phyloP scores from a whole-genome alignment of 192 early-diverging fungal species.

The Coemansia sp. region DNA sequence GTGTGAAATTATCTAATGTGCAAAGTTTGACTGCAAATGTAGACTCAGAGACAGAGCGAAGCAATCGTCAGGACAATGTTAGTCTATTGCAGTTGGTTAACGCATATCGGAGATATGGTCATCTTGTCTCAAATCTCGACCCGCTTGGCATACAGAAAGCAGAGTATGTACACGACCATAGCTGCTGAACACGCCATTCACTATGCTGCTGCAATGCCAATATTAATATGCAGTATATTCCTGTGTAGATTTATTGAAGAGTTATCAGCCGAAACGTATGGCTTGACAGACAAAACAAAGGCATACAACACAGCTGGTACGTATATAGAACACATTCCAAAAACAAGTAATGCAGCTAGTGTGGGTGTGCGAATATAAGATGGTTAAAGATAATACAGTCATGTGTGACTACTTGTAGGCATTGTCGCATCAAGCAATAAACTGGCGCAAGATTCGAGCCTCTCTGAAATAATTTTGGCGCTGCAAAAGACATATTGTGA shows the following conservation, averaged over 20 bases:
- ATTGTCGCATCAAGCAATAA: constrained; percentile 28
- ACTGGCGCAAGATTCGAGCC: constrained; percentile 15
- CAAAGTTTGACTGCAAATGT: constrained; percentile 1
- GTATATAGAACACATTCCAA: background rate
- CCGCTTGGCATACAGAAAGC: constrained; percentile 68
- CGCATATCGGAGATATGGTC: constrained; percentile 78
- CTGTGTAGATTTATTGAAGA: constrained; percentile 46
- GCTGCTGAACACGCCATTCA: too few relatives aligned
- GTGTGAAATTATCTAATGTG: background rate
- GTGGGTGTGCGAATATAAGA: constrained; percentile 8
- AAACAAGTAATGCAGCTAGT: background rate
- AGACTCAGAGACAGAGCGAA: constrained; percentile 61
- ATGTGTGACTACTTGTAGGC: constrained; percentile 13
- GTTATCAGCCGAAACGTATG: constrained; percentile 67
- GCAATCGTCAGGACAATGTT: constrained; percentile 79
- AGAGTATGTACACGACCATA: constrained; percentile 37
- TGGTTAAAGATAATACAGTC: constrained; percentile 1
- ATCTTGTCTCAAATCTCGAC: constrained; percentile 79
- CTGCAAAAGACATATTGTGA: constrained; percentile 72
- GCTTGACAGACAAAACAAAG: constrained; percentile 63
- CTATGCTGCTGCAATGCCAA: too few relatives aligned
- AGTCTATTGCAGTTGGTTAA: constrained; percentile 80
- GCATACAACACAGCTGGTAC: constrained; percentile 35
- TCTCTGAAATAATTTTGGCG: constrained; percentile 28
- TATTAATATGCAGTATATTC: background rate